Evolutionary conservation across 2,329 filamentous ascomycete genomes (phyloP), one percentile per base, ranked within the genome.

Genomic region (Rugonectria rugulosa): DNA sequence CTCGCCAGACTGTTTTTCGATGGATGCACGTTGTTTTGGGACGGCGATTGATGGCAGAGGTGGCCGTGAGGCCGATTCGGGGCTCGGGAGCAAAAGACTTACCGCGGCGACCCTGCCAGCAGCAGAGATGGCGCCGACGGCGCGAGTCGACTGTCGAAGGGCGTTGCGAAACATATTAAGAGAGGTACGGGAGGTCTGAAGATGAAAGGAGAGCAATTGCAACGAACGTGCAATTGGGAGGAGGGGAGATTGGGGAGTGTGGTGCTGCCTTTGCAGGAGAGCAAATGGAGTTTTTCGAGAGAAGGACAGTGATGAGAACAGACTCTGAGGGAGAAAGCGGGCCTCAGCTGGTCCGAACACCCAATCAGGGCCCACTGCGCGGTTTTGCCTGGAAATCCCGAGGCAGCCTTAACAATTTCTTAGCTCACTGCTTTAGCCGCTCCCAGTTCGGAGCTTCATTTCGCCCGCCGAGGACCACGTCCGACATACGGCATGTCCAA

Each of bases 81-180:
- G 71, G 67, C 62, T 70, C 72, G 69, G 72, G 66, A 66, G 70
- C 66, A 37, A 44, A 69, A 72, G 70, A 96, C 94, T 89, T 93
- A 98, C 95, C 82, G 88, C 89, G 80, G 89, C 89, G 83, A 96
- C 88, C 86, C 92, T 91, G 86, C 91, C 88, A 75, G 90, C 86
- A 76, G 91, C 90, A 89, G 92, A 91, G 83, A 96, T 87, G 83
- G 91, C 92, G 84, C 91, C 90, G 82, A 94, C 91, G 81, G 91
- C 90, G 85, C 93, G 92, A 84, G 90, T 90, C 80, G 92, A 96
- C 86, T 96, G 92, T 85, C 93, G 88, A 83, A 98, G 87, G 85
- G 94, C 93, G 88, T 91, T 96, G 84, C 94, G 92, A 87, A 97
- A 96, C 94, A 98, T 97, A 82, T 77, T 84, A 70, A 72, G 60